phyloP scores from a whole-genome alignment of 1,139 yeast species.

The Wickerhamomyces sp. region DNA sequence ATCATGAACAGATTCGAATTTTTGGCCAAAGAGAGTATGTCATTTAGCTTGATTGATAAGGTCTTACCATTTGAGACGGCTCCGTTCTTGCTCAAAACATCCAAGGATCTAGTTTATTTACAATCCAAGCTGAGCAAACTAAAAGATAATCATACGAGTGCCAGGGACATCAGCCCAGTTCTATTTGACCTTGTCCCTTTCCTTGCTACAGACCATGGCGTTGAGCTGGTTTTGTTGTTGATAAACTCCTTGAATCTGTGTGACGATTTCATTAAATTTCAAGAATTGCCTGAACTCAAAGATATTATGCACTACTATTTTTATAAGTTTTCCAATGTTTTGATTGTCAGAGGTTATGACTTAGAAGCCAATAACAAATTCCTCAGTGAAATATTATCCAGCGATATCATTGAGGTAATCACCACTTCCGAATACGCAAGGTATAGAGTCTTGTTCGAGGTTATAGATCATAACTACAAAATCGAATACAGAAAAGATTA shows the following conservation, averaged over 20 bases:
- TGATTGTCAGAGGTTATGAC: background rate
- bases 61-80: slow-evolving; percentile 14
- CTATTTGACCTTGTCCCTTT: slow-evolving; percentile 6
- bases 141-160: background rate
- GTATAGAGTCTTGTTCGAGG: slow-evolving; percentile 19
- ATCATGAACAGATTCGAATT: slow-evolving; percentile 14
- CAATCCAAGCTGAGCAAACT: slow-evolving; percentile 6
- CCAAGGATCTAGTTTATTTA: slow-evolving; percentile 8
- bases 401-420: slow-evolving; percentile 11
- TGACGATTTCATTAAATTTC: slow-evolving; percentile 2
- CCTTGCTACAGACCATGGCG: slow-evolving; percentile 6
- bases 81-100: slow-evolving; percentile 8
- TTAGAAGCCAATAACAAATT: background rate
- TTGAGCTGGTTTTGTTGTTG: slow-evolving; percentile 10
- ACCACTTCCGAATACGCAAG: slow-evolving; percentile 13
- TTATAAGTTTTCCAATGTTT: slow-evolving; percentile 8
- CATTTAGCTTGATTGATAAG: slow-evolving; percentile 9
- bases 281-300: slow-evolving; percentile 2
- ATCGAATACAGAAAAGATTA: slow-evolving; percentile 14
- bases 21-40: slow-evolving; percentile 3
- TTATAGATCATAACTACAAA: slow-evolving; percentile 21
- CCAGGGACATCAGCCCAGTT: background rate
- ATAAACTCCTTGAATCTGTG: slow-evolving; percentile 7
- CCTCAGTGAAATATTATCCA: slow-evolving; percentile 6
- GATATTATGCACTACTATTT: slow-evolving; percentile 8